Percentiles rank a stretch among this genome's conserved stretches.
phyloP scores from a whole-genome alignment of 768 basidiomycete species.

The Coprinopsis sp. region DNA sequence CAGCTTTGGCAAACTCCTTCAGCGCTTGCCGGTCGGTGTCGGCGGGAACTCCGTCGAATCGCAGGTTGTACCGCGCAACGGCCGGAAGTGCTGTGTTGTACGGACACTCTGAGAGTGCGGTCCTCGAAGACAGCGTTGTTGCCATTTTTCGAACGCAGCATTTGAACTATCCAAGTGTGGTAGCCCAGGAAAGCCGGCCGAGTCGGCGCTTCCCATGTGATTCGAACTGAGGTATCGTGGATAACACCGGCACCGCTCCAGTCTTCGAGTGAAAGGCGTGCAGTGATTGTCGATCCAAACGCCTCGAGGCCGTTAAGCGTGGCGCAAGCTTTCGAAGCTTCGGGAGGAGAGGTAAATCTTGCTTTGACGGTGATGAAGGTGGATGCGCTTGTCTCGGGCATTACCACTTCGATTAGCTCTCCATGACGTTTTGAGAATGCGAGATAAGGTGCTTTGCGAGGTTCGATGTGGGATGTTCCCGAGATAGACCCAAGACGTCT shows the following conservation, averaged over 20 bases:
- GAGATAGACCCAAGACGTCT: conserved; percentile 58
- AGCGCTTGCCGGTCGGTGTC: conserved; percentile 37
- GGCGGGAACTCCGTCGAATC: conserved; percentile 50
- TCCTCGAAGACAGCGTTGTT: conserved; percentile 33
- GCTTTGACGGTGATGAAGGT: conserved; percentile 34
- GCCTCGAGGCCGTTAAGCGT: conserved; percentile 44
- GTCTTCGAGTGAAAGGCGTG: conserved; percentile 42
- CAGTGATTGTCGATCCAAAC: conserved; percentile 36
- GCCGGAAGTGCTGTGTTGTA: conserved; percentile 57
- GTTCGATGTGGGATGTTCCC: conserved; percentile 42
- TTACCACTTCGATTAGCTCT: conserved; percentile 33
- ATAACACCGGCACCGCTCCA: conserved; percentile 31
- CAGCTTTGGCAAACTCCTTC: conserved; percentile 40
- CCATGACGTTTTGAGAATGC: conserved; percentile 45
- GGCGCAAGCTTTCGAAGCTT: conserved; percentile 50
- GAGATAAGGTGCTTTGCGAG: conserved; percentile 28
- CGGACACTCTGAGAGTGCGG: conserved; percentile 38
- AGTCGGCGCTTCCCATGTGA: conserved; percentile 57
- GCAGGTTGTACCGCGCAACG: conserved; percentile 56
- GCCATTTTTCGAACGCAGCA: conserved; percentile 42
- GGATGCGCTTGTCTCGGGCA: conserved; percentile 18
- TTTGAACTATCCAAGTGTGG: conserved; percentile 41
- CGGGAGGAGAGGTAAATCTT: conserved; percentile 42
- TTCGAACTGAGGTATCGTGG: conserved; percentile 49
- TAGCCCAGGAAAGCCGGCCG: conserved; percentile 64